Evolutionary conservation across 306 rosid genomes (phyloP), one percentile per base, ranked within the genome.

Genomic region (Quillaja saponaria): DNA sequence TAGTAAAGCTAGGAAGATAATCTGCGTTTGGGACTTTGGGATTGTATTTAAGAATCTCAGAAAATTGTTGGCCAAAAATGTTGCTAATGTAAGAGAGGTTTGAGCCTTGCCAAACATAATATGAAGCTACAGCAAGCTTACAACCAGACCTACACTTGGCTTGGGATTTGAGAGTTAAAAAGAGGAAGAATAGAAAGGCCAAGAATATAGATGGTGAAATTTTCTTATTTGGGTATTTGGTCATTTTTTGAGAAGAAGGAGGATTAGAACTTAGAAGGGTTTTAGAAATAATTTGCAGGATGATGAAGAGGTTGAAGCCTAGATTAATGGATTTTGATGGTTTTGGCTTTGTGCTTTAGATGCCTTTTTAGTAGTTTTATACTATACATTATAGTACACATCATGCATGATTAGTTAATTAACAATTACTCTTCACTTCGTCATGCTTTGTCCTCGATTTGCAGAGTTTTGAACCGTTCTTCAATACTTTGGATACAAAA

Each of bases 121-220:
- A 87, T 13, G 91, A 87, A 20, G 87, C 96, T 4, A 87, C 11
- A 49, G 91, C 91, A 25, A 68, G 70, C 45, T 62, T 28, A 81
- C 96, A 85, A 1, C 82, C 87, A 47, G 47, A 14, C 37, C 21
- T 69, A 47, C 91, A 82, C 0, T 31, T 72, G 68, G 81, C 89
- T 55, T 74, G 16, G 13, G 67, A 69, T 74, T 8, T 74, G 40
- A 53, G 57, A 3, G 55, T 45, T 13, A 76, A 58, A 0, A 64
- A 58, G 5, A 72, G 56, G 49, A 53, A 15, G 8, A 64, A 7
- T 34, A 39, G 48, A 55, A 47, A 25, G 66, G 42, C 35, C 2
- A 67, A 50, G 72, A 63, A 25, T 10, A 17, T 18, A 31, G 62
- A 13, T 7, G 42, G 49, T 61, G 48, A 19, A 7, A 1, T 12